Percentiles rank a stretch among this genome's conserved stretches.
Conservation (phyloP, 306 rosid genomes). For the Trichosanthes cucumerina region DNA sequence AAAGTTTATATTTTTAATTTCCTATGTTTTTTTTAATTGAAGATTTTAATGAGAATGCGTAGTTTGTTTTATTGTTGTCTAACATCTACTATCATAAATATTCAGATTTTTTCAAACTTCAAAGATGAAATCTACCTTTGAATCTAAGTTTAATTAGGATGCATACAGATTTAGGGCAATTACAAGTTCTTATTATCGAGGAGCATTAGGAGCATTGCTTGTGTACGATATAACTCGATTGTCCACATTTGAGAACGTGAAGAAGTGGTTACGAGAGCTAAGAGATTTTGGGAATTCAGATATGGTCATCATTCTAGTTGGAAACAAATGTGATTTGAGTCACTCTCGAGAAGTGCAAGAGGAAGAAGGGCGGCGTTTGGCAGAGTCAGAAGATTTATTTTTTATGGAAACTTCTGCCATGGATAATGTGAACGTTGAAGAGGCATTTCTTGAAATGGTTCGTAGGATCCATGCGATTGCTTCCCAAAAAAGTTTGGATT, state of each 20-base stretch:
- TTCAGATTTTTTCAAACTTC: neutral
- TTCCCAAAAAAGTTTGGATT: conserved; percentile 47
- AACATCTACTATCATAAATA: too few relatives aligned
- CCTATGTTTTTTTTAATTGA: too few relatives aligned
- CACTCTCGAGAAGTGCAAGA: conserved; percentile 54
- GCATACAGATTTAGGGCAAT: conserved; percentile 73
- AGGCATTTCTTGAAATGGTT: conserved; percentile 63
- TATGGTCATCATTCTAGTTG: conserved; percentile 63
- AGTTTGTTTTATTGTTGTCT: too few relatives aligned
- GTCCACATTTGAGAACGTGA: conserved; percentile 37
- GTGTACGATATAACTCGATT: conserved; percentile 66
- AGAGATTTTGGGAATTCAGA: conserved; percentile 54
- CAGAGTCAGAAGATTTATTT: conserved; percentile 54
- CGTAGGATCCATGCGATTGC: conserved; percentile 52
- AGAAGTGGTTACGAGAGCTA: conserved; percentile 69
- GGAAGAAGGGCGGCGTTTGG: conserved; percentile 52
- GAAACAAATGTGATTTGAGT: conserved; percentile 62
- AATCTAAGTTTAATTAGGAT: too few relatives aligned
- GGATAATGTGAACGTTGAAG: conserved; percentile 69
- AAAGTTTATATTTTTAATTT: too few relatives aligned
- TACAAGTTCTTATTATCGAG: conserved; percentile 89
- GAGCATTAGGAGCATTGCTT: conserved; percentile 78
- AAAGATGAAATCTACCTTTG: neutral
- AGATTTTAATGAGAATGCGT: too few relatives aligned
- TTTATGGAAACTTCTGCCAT: conserved; percentile 95